phyloP scores from a whole-genome alignment of 2,329 filamentous ascomycete genomes.

The Aspergillus pseudoterreus region DNA sequence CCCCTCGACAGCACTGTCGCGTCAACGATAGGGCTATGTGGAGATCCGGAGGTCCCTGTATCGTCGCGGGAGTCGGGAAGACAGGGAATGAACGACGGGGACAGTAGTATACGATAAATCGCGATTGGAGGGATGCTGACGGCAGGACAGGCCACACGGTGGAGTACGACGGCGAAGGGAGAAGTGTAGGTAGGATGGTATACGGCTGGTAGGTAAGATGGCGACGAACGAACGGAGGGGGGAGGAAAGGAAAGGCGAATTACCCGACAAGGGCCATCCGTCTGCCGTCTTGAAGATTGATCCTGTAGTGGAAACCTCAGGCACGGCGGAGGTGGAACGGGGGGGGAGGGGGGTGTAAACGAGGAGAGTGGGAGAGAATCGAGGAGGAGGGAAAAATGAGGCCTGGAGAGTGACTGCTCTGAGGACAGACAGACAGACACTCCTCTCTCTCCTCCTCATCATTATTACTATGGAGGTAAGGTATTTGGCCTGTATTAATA shows the following conservation, averaged over 20 bases:
- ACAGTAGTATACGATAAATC: slow-evolving; percentile 3
- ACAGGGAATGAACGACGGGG: background rate
- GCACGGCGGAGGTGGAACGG: slow-evolving; percentile 4
- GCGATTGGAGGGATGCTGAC: slow-evolving; percentile 3
- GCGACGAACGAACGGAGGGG: slow-evolving; percentile 15
- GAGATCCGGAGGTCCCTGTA: background rate
- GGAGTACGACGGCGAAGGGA: too few relatives aligned
- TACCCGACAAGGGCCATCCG: slow-evolving; percentile 1
- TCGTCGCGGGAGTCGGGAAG: background rate
- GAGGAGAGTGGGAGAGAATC: background rate
- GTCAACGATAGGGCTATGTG: background rate
- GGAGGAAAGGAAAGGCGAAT: slow-evolving; percentile 7
- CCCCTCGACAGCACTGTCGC: slow-evolving; percentile 21
- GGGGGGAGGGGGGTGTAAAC: background rate
- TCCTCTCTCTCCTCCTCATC: too few relatives aligned
- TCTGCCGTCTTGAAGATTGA: slow-evolving; percentile 1
- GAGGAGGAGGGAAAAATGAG: slow-evolving; percentile 6
- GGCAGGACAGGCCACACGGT: background rate
- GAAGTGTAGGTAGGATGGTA: background rate
- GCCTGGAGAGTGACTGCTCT: background rate
- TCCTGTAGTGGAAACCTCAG: slow-evolving; percentile 5
- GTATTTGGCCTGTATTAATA: too few relatives aligned
- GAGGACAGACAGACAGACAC: slow-evolving; percentile 8
- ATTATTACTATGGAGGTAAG: too few relatives aligned
- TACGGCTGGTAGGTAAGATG: slow-evolving; percentile 4